Base-by-base conservation (phyloP, 2,329 filamentous ascomycete species). In the Shiraia bambusicola region DNA sequence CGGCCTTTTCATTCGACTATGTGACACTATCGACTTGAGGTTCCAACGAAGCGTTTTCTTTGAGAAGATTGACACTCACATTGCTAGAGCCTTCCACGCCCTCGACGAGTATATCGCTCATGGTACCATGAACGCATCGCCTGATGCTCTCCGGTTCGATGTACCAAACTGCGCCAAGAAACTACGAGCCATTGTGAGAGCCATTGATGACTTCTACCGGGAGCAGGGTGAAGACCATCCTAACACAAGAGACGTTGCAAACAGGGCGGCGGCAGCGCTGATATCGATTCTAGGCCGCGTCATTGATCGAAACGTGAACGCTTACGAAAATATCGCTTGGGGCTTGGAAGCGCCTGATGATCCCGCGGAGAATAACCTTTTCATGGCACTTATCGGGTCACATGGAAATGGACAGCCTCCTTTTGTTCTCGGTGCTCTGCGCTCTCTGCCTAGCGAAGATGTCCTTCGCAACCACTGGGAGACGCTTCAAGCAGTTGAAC, bases 41-140 rank as follows among this genome's bases (percentile, higher is more conserved):
- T 69, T 68, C 36, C 59, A 63, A 37, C 51, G 53, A n/a, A 50
- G 58, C 4, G 57, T 63, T 6, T 68, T 66, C 50, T 66, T 68
- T 31, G 54, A 64, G 14, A 69, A 68, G 40, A 57, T 69, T 30
- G 57, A 62, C 14, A 55, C 49, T 33, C 61, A 63, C 15, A 58
- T 63, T 27, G 41, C 43, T 15, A 47, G 48, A n/a, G 47, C 59
- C 1, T 65, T 68, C 49, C 49, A 52, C 11, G 59, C 54, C 3
- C 34, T 68, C 34, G 58, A 65, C 29, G 52, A 66, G 24, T 65
- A 66, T 36, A 59, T 66, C 15, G 42, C 41, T 7, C 39, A 58
- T 26, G 63, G 63, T 3, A 56, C 63, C 0, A 60, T 54, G 10
- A 52, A 56, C 28, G 45, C 49, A 9, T 53, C 43, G 15, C 50